phyloP scores from a whole-genome alignment of 208 protist species.

The Trypanosoma theileri region DNA sequence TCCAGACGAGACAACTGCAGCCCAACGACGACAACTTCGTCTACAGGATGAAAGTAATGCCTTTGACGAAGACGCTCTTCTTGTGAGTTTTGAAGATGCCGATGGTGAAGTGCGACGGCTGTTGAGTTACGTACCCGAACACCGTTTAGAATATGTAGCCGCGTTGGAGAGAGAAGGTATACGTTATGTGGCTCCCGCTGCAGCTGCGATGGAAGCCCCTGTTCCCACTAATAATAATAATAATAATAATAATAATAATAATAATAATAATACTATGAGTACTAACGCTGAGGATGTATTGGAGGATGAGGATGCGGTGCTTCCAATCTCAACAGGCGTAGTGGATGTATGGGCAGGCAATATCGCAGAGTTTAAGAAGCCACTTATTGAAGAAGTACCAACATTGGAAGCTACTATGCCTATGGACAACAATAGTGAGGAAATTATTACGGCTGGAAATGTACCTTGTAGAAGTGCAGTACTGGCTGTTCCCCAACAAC shows the following conservation, averaged over 20 bases:
- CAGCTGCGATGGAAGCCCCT: conserved; percentile 5
- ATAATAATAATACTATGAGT: background rate
- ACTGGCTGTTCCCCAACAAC: conserved; percentile 52
- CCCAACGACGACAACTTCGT: conserved; percentile 52
- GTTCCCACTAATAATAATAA: background rate
- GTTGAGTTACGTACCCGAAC: conserved; percentile 62
- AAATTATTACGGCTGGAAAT: background rate
- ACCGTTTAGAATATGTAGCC: conserved; percentile 49
- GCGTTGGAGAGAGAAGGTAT: conserved; percentile 42
- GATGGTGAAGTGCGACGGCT: conserved; percentile 69
- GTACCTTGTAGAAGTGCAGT: background rate
- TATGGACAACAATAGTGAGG: too few relatives aligned
- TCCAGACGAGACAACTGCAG: conserved; percentile 52
- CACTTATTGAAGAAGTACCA: conserved; percentile 56
- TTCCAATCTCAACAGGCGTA: conserved; percentile 24
- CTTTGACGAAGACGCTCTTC: conserved; percentile 74
- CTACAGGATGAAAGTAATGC: conserved; percentile 43
- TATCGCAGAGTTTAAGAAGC: conserved; percentile 67
- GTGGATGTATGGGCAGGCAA: conserved; percentile 81
- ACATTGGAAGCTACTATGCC: background rate
- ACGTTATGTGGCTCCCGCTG: conserved; percentile 18
- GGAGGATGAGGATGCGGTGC: conserved; percentile 58
- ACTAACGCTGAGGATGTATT: conserved; percentile 15
- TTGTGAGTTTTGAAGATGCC: conserved; percentile 64
- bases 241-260: background rate